Percentiles rank a stretch among this genome's conserved stretches.
Evolutionary conservation across 257 asterid genomes (phyloP).

Genomic region (Fraxinus quadrangulata): DNA sequence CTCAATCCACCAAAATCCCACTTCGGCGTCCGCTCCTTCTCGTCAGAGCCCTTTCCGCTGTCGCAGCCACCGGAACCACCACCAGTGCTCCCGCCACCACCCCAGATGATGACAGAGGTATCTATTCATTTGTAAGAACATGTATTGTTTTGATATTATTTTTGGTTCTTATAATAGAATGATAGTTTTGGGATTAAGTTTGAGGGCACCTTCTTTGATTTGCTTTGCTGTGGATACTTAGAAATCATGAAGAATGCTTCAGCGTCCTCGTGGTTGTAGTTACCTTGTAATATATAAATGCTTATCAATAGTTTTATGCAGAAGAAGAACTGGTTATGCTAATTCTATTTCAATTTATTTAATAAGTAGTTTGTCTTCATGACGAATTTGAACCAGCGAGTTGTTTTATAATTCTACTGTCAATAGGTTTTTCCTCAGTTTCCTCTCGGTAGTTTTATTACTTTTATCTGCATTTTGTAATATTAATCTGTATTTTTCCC

Average conservation of each 20-base stretch:
- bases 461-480: not conserved
- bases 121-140: not conserved
- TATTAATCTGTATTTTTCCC: not conserved
- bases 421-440: not conserved
- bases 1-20: slow-evolving; percentile 32
- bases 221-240: not conserved
- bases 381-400: no score
- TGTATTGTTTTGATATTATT: not conserved
- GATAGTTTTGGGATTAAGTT: not conserved
- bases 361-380: no score
- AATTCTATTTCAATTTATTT: not conserved
- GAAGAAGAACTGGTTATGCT: no score
- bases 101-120: slow-evolving; percentile 50
- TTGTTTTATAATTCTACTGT: no score
- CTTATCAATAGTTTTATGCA: no score
- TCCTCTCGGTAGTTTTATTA: not conserved
- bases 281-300: no score
- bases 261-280: not conserved
- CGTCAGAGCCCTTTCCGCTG: slow-evolving; percentile 47
- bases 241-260: not conserved
- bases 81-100: slow-evolving; percentile 22
- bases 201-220: not conserved
- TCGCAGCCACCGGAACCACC: slow-evolving; percentile 41
- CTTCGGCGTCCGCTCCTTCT: slow-evolving; percentile 37
- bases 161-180: not conserved